Percentiles rank a stretch among this genome's conserved stretches.
phyloP scores from a whole-genome alignment of 805 yeast species.

The Saturnispora kantuleensis region DNA sequence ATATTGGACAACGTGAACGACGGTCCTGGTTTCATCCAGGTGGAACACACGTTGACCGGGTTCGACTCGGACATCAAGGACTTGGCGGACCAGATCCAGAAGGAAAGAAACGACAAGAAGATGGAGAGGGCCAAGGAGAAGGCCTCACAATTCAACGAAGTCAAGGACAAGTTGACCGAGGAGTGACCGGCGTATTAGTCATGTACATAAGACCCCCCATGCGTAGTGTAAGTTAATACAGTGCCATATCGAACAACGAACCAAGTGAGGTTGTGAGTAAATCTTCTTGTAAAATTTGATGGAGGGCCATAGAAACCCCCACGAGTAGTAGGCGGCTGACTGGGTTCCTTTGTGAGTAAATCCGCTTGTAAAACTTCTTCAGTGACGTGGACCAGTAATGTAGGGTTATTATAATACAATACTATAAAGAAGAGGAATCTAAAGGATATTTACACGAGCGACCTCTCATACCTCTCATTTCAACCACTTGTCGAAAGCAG shows the following conservation, averaged over 20 bases:
- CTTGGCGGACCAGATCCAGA: slow-evolving; percentile 18
- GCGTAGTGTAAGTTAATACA: no score
- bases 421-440: background rate
- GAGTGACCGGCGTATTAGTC: background rate
- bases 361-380: no score
- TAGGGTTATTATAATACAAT: no score
- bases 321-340: no score
- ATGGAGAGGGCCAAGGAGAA: slow-evolving; percentile 19
- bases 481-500: slow-evolving; percentile 78
- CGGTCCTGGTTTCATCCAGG: slow-evolving; percentile 26
- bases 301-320: no score
- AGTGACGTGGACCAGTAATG: no score
- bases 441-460: background rate
- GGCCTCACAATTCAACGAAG: slow-evolving; percentile 6
- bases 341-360: no score
- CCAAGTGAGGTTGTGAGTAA: no score
- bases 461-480: slow-evolving; percentile 2
- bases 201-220: background rate
- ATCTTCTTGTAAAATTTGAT: no score
- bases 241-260: no score
- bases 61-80: slow-evolving; percentile 18
- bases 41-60: slow-evolving; percentile 25
- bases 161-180: slow-evolving; percentile 2
- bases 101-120: slow-evolving; percentile 15
- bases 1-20: slow-evolving; percentile 24